Conservation (phyloP, 495 filamentous ascomycete genomes). For the Neurospora sp. region DNA sequence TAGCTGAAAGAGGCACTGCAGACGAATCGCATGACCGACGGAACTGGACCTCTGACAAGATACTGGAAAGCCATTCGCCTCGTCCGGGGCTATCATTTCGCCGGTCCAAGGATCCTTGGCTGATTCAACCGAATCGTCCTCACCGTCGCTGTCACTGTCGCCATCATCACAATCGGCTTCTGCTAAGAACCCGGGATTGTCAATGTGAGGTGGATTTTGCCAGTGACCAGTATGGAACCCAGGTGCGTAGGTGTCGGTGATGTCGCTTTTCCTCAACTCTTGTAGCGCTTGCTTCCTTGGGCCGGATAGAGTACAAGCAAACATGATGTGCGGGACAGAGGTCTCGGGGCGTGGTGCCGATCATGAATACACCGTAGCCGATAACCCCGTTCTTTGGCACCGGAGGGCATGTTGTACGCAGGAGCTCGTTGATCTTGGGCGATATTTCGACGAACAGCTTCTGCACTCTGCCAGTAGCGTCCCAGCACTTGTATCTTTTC, state of each 20-base stretch:
- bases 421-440: not conserved
- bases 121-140: not conserved
- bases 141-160: not conserved
- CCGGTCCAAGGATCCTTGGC: not conserved
- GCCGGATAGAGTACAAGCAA: not conserved
- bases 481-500: not conserved
- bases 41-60: not conserved
- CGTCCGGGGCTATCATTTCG: not conserved
- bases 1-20: not conserved
- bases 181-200: not conserved
- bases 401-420: not conserved
- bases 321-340: not conserved
- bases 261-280: not conserved
- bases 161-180: not conserved
- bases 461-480: not conserved
- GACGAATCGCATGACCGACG: not conserved
- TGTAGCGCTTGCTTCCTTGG: not conserved
- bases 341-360: not conserved
- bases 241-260: not conserved
- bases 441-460: not conserved
- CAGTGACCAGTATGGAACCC: not conserved
- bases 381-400: not conserved
- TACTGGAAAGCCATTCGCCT: not conserved
- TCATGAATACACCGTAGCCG: not conserved
- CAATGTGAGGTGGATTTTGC: not conserved